A percentile compares a stretch with the other conserved stretches of the same genome.
These are phyloP conservation scores for Leccinum pellstonianum DNA, from an alignment of 768 basidiomycete species.

Conservation along the genomic window DNA sequence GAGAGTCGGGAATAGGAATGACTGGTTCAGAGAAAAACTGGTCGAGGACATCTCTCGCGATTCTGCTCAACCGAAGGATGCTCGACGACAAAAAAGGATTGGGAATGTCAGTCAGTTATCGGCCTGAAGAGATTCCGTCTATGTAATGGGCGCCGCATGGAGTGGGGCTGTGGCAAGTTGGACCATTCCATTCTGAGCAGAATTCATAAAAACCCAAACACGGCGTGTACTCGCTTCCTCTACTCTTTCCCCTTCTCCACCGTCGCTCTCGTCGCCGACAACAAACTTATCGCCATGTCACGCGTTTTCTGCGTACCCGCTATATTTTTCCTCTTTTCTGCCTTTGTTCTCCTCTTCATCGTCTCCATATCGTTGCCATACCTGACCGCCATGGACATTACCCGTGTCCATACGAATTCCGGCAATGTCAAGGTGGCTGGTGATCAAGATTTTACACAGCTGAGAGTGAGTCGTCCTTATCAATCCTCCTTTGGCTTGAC, in stretches of 20 bases:
- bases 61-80: no score
- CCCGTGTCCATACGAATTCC: constrained; percentile 49
- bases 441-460: constrained; percentile 37
- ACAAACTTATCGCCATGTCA: constrained; percentile 31
- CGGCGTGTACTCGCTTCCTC: constrained; percentile 2
- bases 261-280: constrained; percentile 5
- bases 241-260: constrained; percentile 6
- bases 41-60: no score
- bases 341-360: constrained; percentile 65
- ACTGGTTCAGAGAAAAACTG: neutral
- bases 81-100: no score
- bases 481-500: neutral
- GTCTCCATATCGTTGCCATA: constrained; percentile 71
- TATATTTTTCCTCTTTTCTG: constrained; percentile 52
- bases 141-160: neutral
- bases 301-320: constrained; percentile 63
- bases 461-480: constrained; percentile 49
- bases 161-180: neutral
- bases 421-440: constrained; percentile 27
- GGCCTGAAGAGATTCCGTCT: neutral
- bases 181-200: constrained; percentile 8
- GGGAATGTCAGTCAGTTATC: no score
- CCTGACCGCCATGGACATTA: constrained; percentile 65
- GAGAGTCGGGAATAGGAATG: neutral
- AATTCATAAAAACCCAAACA: constrained; percentile 18